These are phyloP conservation scores for Colletotrichum sp. DNA, from an alignment of 2,329 filamentous ascomycete species.

Conservation along the genomic window DNA sequence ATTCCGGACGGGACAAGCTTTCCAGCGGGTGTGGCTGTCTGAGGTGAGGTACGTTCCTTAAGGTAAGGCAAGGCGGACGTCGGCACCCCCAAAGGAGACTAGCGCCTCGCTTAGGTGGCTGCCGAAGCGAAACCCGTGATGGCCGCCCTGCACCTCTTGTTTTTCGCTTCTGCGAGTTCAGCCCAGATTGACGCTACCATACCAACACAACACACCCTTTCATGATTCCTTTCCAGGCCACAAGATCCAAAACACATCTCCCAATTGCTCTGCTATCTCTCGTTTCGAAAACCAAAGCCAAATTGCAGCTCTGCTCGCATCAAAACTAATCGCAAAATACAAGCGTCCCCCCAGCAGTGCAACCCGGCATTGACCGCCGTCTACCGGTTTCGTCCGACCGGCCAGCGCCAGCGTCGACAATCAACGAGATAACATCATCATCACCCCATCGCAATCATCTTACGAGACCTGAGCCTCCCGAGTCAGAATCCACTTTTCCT, in stretches of 20 bases:
- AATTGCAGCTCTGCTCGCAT: not conserved
- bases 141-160: not conserved
- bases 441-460: conserved; percentile 11
- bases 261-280: accelerated
- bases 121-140: not conserved
- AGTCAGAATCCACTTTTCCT: conserved; percentile 10
- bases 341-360: not conserved
- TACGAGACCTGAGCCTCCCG: conserved; percentile 7
- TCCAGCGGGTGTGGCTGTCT: not conserved
- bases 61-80: not conserved
- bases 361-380: not conserved
- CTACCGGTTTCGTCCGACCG: conserved; percentile 9
- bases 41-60: no score
- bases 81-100: not conserved
- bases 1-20: not conserved
- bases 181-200: not conserved
- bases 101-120: not conserved
- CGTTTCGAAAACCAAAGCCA: not conserved
- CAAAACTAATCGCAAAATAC: not conserved
- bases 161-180: not conserved
- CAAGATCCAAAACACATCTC: not conserved
- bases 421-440: conserved; percentile 11
- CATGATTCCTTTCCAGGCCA: not conserved
- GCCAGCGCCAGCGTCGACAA: not conserved
- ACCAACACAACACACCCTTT: not conserved